A percentile compares a stretch with the other conserved stretches of the same genome.
Conservation (phyloP, 495 filamentous ascomycete genomes). For the Hypoxylon fuscum region DNA sequence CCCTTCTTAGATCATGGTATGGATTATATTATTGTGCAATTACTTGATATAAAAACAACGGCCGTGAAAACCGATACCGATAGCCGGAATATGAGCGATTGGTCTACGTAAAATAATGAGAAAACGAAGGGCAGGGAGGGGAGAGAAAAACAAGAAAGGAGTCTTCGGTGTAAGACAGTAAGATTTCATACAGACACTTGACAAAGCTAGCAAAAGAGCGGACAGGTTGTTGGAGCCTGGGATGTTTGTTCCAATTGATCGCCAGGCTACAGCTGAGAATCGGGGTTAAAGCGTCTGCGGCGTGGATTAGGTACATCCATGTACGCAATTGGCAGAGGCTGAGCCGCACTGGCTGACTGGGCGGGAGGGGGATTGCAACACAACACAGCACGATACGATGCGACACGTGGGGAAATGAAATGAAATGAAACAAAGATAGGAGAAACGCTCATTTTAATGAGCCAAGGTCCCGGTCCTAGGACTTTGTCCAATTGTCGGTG, state of each 20-base stretch:
- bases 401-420: conserved; percentile 32
- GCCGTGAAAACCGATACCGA: conserved; percentile 25
- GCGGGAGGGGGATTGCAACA: not conserved
- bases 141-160: conserved; percentile 4
- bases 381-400: too few species aligned
- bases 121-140: not conserved
- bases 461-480: conserved; percentile 25
- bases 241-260: conserved; percentile 21
- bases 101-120: conserved; percentile 11
- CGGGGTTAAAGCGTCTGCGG: conserved; percentile 32
- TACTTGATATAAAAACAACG: not conserved
- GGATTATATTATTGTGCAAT: conserved; percentile 3
- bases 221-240: conserved; percentile 11
- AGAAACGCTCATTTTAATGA: conserved; percentile 39
- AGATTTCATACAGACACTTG: conserved; percentile 10
- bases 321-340: conserved; percentile 30
- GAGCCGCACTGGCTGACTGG: conserved; percentile 18
- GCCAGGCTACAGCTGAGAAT: conserved; percentile 23
- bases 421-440: conserved; percentile 32
- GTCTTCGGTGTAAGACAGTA: conserved; percentile 1
- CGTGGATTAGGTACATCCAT: not conserved
- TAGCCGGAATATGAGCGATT: conserved; percentile 14
- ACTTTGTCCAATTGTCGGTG: conserved; percentile 34
- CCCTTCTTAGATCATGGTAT: conserved; percentile 36
- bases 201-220: conserved; percentile 23